These are phyloP conservation scores for Podospora fimiseda DNA, from an alignment of 495 filamentous ascomycete genomes.

Conservation along the genomic window DNA sequence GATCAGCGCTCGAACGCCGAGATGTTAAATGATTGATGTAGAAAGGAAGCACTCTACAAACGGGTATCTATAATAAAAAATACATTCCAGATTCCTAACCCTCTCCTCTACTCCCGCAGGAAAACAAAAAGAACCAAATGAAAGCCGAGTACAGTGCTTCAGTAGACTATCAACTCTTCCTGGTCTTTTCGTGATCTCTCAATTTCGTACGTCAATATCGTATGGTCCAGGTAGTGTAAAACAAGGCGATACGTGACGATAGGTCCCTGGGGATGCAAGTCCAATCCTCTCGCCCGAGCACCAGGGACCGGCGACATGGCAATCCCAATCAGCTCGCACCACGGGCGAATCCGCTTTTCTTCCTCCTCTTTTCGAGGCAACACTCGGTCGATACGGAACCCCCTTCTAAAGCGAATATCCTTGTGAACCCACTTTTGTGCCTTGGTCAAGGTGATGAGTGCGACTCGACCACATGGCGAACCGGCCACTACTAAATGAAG, in stretches of 20 bases:
- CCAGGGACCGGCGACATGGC: constrained; percentile 35
- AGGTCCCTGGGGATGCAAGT: constrained; percentile 25
- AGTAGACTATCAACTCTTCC: constrained; percentile 25
- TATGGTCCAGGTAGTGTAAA: constrained; percentile 68
- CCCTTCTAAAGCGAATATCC: constrained; percentile 21
- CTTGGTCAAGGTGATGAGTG: constrained; percentile 63
- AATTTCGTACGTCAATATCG: constrained; percentile 77
- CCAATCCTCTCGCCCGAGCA: constrained; percentile 46
- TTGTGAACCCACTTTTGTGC: constrained; percentile 34
- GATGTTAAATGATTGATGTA: too few relatives aligned
- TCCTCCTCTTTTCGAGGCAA: constrained; percentile 38
- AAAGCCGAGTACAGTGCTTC: too few relatives aligned
- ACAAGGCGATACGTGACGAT: constrained; percentile 58
- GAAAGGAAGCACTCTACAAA: too few relatives aligned
- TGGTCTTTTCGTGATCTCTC: constrained; percentile 6
- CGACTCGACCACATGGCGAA: constrained; percentile 67
- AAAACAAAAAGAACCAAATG: too few relatives aligned
- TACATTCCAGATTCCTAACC: too few relatives aligned
- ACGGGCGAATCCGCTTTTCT: constrained; percentile 27
- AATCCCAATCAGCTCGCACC: constrained; percentile 36
- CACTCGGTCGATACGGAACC: constrained; percentile 39
- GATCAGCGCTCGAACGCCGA: too few relatives aligned
- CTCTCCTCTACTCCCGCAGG: too few relatives aligned
- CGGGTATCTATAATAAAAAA: too few relatives aligned
- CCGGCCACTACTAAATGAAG: constrained; percentile 69